These are phyloP conservation scores for Ustilago sp. DNA, from an alignment of 1,284 basidiomycete genomes.

Conservation along the genomic window DNA sequence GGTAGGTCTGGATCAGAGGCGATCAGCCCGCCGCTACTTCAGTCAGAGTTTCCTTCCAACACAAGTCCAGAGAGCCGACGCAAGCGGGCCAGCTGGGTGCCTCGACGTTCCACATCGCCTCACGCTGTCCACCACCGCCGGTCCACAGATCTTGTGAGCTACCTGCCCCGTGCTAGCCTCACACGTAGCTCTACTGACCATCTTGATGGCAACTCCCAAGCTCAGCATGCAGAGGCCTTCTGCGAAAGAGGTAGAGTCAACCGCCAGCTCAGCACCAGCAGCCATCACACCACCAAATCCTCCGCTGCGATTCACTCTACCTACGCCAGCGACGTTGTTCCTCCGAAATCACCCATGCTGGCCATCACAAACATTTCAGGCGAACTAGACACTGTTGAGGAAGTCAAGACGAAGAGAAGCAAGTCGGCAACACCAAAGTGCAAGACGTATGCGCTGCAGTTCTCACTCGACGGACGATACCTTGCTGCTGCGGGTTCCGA, in stretches of 20 bases:
- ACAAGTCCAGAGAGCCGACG: conserved; percentile 12
- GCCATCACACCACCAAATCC: conserved; percentile 18
- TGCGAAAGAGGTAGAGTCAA: conserved; percentile 11
- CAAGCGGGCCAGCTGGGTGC: conserved; percentile 20
- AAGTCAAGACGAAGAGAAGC: conserved; percentile 6
- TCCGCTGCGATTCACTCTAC: conserved; percentile 10
- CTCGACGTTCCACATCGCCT: conserved; percentile 22
- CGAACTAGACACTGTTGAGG: conserved; percentile 14
- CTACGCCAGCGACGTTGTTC: conserved; percentile 5
- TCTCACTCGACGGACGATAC: conserved; percentile 67
- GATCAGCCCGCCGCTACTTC: conserved; percentile 11
- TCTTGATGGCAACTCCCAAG: not conserved
- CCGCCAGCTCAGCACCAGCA: conserved; percentile 30
- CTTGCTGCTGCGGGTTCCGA: conserved; percentile 70
- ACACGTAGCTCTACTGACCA: conserved; percentile 11
- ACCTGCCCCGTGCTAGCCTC: not conserved
- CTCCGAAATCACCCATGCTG: conserved; percentile 28
- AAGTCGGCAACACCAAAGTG: conserved; percentile 31
- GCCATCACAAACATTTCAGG: conserved; percentile 7
- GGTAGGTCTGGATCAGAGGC: conserved; percentile 5
- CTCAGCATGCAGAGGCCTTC: not conserved
- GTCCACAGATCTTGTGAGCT: conserved; percentile 1
- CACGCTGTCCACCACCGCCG: conserved; percentile 9
- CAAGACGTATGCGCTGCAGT: conserved; percentile 68
- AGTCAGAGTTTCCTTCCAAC: conserved; percentile 9